These are phyloP conservation scores for Fusarium algeriense DNA, from an alignment of 2,329 filamentous ascomycete species.

Conservation along the genomic window DNA sequence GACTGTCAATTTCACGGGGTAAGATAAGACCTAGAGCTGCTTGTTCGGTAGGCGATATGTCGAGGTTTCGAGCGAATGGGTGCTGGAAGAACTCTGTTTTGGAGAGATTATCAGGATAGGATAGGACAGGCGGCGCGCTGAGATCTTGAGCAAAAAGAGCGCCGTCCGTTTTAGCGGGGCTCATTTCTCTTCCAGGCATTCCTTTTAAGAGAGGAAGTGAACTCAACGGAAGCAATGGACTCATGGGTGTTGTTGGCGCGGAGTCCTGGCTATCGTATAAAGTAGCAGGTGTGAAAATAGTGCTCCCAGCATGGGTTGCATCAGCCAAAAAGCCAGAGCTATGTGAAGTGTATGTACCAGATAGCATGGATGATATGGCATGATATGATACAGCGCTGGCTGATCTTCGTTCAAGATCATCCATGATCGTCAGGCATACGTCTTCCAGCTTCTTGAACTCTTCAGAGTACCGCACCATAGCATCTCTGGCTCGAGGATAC, in stretches of 20 bases:
- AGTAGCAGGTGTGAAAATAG: slow-evolving; percentile 15
- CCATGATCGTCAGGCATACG: slow-evolving; percentile 46
- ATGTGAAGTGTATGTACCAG: slow-evolving; percentile 20
- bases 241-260: background rate
- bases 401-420: slow-evolving; percentile 29
- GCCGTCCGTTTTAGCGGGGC: slow-evolving; percentile 54
- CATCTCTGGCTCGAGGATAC: slow-evolving; percentile 48
- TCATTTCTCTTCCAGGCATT: slow-evolving; percentile 56
- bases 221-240: slow-evolving; percentile 17
- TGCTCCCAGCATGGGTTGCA: slow-evolving; percentile 11
- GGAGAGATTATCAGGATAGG: slow-evolving; percentile 53
- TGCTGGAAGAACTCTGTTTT: slow-evolving; percentile 53
- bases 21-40: slow-evolving; percentile 52
- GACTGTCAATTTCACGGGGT: slow-evolving; percentile 50
- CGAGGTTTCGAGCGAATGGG: slow-evolving; percentile 51
- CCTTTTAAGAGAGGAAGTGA: slow-evolving; percentile 60
- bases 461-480: slow-evolving; percentile 50
- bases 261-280: slow-evolving; percentile 12
- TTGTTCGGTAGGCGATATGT: slow-evolving; percentile 47
- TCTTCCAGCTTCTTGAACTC: slow-evolving; percentile 53
- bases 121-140: slow-evolving; percentile 48
- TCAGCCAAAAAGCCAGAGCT: slow-evolving; percentile 10
- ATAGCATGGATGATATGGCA: slow-evolving; percentile 19
- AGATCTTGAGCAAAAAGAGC: slow-evolving; percentile 52
- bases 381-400: background rate